Evolutionary conservation across 2,329 filamentous ascomycete species (phyloP), one percentile per base, ranked within the genome.

Genomic region (Pochonia chlamydosporia): DNA sequence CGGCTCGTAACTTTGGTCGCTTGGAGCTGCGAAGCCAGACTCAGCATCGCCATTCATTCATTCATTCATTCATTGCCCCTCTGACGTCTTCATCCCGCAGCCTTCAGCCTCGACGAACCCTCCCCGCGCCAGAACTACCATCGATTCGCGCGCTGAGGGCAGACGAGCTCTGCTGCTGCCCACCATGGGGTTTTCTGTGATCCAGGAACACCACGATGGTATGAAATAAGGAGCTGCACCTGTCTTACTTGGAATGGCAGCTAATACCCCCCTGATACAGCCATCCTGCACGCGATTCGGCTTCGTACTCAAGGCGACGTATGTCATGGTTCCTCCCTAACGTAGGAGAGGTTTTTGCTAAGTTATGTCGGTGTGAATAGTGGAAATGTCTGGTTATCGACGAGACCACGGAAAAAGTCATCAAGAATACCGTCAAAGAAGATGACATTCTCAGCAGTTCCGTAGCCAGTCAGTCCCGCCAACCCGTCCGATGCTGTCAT

Each of bases 341-440:
- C 46, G 9, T n/a, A 36, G 16, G 24, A 6, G n/a, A 43, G n/a
- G n/a, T 5, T 18, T 18, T 18, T 16, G 20, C 35, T 42, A 26
- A 26, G 11, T 11, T 10, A 16, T 18, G 24, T 4, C 40, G 23
- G 21, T 28, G 5, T 24, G 10, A 28, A 46, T 55, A 96, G 90
- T 99, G 93, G 93, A 99, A 97, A 80, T 88, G 96, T 56, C 74
- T 99, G 57, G 85, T 99, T 45, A 75, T 96, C 59, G 93, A 99
- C 70, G 84, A 88, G 56, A 77, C 75, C 48, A 91, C 89, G 64
- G 84, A 85, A 65, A 91, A 86, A 67, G 79, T 99, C 58, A 78
- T 99, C 59, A 85, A 95, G 69, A 95, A 92, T 74, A 87, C 89
- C 40, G 81, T 92, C 64, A 92, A 89, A 61, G 87, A 96, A 73